Percentiles rank a stretch among this genome's conserved stretches.
Conservation (phyloP, 345 rosid genomes). For the Odontarrhena argentea region DNA sequence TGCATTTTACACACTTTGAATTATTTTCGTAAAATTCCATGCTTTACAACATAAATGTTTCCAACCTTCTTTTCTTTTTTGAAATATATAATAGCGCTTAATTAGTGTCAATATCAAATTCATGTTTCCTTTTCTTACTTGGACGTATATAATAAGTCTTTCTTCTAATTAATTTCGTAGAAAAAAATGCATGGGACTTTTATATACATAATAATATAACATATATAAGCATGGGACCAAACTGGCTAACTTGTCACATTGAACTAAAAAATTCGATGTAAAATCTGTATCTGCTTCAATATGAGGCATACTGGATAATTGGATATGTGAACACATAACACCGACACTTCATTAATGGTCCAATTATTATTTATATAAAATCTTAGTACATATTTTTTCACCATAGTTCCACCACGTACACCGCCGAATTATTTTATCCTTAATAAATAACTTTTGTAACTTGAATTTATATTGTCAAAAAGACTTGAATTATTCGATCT, state of each 20-base stretch:
- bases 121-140: not conserved
- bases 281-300: not conserved
- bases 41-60: not conserved
- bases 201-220: no score
- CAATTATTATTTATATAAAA: not conserved
- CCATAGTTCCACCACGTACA: constrained; percentile 8
- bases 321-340: constrained; percentile 30
- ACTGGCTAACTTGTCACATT: no score
- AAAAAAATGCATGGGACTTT: not conserved
- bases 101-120: not conserved
- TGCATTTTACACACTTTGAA: not conserved
- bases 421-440: constrained; percentile 1
- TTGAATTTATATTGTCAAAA: not conserved
- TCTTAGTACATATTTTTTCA: not conserved
- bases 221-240: no score
- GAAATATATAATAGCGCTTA: no score
- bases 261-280: no score
- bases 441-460: constrained; percentile 2
- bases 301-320: constrained; percentile 4
- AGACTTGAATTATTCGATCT: constrained; percentile 11
- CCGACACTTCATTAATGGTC: constrained; percentile 18
- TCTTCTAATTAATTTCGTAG: not conserved
- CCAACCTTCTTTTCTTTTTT: no score
- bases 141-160: not conserved
- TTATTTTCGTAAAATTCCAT: not conserved